Percentiles rank a stretch among this genome's conserved stretches.
These are phyloP conservation scores for Dactylellina parvicollis DNA, from an alignment of 2,329 filamentous ascomycete genomes.

Conservation along the genomic window DNA sequence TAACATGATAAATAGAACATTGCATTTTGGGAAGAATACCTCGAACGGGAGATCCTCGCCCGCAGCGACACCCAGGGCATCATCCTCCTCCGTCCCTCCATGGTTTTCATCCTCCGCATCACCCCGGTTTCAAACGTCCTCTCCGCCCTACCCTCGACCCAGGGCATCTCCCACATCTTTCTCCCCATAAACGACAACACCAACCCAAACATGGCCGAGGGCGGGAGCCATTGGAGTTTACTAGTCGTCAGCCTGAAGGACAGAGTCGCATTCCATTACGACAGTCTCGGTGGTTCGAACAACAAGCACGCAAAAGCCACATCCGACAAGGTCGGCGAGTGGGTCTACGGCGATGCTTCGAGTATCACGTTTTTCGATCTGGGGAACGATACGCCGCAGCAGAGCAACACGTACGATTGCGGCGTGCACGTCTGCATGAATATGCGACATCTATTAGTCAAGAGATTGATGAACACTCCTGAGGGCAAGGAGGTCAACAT, in stretches of 20 bases:
- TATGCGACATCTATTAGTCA: conserved; percentile 92
- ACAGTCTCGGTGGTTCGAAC: conserved; percentile 82
- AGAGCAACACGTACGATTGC: conserved; percentile 92
- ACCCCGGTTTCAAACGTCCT: conserved; percentile 60
- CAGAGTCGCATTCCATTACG: conserved; percentile 94
- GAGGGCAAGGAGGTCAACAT: conserved; percentile 89
- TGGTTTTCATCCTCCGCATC: conserved; percentile 71
- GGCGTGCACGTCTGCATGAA: conserved; percentile 95
- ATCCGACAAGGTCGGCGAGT: conserved; percentile 73
- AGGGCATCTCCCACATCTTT: conserved; percentile 86
- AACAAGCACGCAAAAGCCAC: conserved; percentile 76
- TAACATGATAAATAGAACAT: conserved; percentile 73
- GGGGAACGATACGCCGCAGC: conserved; percentile 80
- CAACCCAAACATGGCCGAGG: conserved; percentile 80
- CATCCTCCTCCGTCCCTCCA: conserved; percentile 86
- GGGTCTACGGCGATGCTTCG: conserved; percentile 69
- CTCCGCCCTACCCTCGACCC: conserved; percentile 78
- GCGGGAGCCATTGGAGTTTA: conserved; percentile 92
- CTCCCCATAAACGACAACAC: conserved; percentile 91
- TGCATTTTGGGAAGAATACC: conserved; percentile 96
- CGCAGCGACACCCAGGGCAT: conserved; percentile 82
- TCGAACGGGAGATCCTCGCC: conserved; percentile 86
- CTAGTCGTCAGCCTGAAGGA: conserved; percentile 89
- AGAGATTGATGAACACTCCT: conserved; percentile 80
- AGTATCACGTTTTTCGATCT: conserved; percentile 79